Evolutionary conservation across 2,329 filamentous ascomycete genomes (phyloP).

Genomic region (Lachnellula cervina): DNA sequence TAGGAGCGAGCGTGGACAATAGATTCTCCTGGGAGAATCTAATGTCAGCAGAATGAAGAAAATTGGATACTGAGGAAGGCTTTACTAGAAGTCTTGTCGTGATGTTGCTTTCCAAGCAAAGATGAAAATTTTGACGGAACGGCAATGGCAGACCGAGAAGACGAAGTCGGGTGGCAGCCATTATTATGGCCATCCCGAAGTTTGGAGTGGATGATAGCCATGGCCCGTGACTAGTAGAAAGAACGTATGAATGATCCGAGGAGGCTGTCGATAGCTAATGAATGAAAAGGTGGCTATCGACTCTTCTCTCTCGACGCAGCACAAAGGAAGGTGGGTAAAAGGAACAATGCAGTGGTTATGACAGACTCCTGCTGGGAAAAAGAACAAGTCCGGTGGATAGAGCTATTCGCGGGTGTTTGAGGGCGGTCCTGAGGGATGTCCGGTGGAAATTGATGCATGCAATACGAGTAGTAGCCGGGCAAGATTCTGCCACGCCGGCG

Average conservation of each 20-base stretch:
- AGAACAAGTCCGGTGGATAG: constrained; percentile 2
- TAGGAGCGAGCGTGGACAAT: neutral
- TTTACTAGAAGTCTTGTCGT: neutral
- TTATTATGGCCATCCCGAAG: neutral
- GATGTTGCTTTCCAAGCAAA: neutral
- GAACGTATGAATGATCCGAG: constrained; percentile 21
- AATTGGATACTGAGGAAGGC: neutral
- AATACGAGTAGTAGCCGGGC: neutral
- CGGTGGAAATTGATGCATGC: constrained; percentile 2
- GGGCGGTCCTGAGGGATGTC: neutral
- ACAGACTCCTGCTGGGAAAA: neutral
- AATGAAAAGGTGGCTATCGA: constrained; percentile 22
- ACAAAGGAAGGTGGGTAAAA: constrained; percentile 13
- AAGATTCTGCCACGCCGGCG: constrained; percentile 3
- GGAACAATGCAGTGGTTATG: neutral
- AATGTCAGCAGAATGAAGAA: neutral
- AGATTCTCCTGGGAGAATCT: neutral
- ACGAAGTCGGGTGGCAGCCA: neutral
- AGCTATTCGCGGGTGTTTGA: neutral
- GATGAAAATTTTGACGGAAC: neutral
- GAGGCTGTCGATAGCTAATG: constrained; percentile 23
- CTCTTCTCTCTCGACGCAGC: constrained; percentile 23
- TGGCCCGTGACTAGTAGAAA: constrained; percentile 2
- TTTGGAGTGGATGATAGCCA: neutral
- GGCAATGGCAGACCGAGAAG: neutral